Evolutionary conservation across 306 rosid species (phyloP), one percentile per base, ranked within the genome.

Genomic region (Cercis canadensis): DNA sequence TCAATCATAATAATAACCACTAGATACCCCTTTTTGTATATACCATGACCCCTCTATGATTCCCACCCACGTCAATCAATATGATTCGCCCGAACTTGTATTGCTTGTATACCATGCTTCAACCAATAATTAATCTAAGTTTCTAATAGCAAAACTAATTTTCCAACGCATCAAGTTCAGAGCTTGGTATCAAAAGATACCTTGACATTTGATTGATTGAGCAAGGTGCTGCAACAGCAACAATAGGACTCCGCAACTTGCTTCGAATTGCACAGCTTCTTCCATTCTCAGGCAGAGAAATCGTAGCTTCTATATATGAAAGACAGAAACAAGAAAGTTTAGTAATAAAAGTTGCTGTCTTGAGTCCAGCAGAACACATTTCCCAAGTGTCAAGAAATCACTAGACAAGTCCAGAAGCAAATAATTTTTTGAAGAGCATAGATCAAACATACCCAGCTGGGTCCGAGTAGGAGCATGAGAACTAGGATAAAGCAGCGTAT

Each of bases 381-480:
- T 56, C 31, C 58, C 37, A 16, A n/a, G 34, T 5, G 21, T 14
- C 12, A 59, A 21, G 2, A 59, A 58, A 4, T 44, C n/a, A 40
- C 58, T 41, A 47, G 33, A 33, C 71, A 17, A 14, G 10, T 6
- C 50, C 67, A 11, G 14, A 34, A 52, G 14, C 40, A 53, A 47
- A 13, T 24, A 44, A 73, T n/a, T 3, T 15, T 4, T 18, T 1
- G 10, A 49, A n/a, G n/a, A n/a, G n/a, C n/a, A n/a, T n/a, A n/a
- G n/a, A 51, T 14, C 6, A 76, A 61, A 33, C 73, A 21, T 87
- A 92, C 96, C 92, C 67, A 87, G 67, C 79, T 77, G 83, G 33
- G 56, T 82, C 67, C 70, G 49, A 47, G 80, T 44, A 6, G 80
- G 69, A 36, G 71, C 9, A n/a, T 14, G 69, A 75, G 66, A 69